Conservation (phyloP, 1,284 basidiomycete species). For the Phaffia rhodozyma region DNA sequence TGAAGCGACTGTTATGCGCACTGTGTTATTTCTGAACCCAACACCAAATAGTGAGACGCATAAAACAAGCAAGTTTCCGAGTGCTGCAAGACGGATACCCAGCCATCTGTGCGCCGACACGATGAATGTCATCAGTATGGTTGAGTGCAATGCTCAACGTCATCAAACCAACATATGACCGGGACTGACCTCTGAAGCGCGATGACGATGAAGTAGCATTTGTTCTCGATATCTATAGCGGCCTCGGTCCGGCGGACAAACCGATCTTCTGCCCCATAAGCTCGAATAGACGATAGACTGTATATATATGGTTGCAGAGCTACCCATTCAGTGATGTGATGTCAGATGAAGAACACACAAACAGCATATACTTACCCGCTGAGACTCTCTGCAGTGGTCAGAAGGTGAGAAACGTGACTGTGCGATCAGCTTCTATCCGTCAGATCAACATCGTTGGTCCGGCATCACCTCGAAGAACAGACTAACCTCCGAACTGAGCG, state of each 20-base stretch:
- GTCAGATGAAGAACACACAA: too few species aligned
- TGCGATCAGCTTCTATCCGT: too few species aligned
- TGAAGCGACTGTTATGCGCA: slow-evolving; percentile 2
- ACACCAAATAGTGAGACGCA: slow-evolving; percentile 26
- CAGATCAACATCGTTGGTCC: too few species aligned
- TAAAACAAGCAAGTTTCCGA: slow-evolving; percentile 16
- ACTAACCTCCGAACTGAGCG: slow-evolving; percentile 23
- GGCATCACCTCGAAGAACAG: too few species aligned
- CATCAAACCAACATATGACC: not conserved
- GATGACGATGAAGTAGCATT: slow-evolving; percentile 8
- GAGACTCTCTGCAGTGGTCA: not conserved
- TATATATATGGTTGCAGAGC: not conserved
- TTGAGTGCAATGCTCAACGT: too few species aligned
- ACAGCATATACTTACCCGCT: too few species aligned
- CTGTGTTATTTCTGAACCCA: slow-evolving; percentile 23
- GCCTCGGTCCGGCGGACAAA: slow-evolving; percentile 10
- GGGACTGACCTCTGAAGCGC: not conserved
- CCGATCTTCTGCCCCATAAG: slow-evolving; percentile 5
- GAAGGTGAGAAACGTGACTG: slow-evolving; percentile 23
- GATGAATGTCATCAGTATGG: not conserved
- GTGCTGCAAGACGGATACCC: slow-evolving; percentile 23
- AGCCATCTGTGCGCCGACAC: slow-evolving; percentile 16
- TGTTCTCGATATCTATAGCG: slow-evolving; percentile 4
- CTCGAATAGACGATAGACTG: not conserved
- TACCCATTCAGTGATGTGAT: too few species aligned